phyloP scores from a whole-genome alignment of 345 rosid species.

The Capsella bursapastoris region DNA sequence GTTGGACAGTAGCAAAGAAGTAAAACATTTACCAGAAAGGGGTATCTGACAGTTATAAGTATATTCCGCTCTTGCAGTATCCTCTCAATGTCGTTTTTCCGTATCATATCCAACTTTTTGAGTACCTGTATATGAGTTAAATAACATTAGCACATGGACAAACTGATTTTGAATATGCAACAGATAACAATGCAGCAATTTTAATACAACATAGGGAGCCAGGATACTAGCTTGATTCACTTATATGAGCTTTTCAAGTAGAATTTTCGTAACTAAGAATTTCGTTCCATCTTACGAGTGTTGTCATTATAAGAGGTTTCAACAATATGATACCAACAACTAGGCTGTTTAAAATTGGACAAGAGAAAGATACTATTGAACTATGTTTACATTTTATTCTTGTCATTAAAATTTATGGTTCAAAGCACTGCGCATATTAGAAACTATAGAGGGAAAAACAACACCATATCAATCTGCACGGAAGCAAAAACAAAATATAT shows the following conservation, averaged over 20 bases:
- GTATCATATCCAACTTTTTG: slow-evolving; percentile 79
- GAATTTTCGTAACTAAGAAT: neutral
- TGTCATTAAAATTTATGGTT: slow-evolving; percentile 26
- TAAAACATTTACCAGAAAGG: slow-evolving; percentile 71
- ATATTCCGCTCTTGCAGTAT: slow-evolving; percentile 84
- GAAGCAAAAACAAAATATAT: slow-evolving; percentile 20
- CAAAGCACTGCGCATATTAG: neutral
- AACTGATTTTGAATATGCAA: neutral
- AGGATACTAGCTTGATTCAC: slow-evolving; percentile 3
- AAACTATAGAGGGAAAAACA: slow-evolving; percentile 18
- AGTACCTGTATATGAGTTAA: slow-evolving; percentile 56
- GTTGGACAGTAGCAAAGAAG: slow-evolving; percentile 23
- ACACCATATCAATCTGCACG: slow-evolving; percentile 21
- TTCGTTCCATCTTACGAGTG: neutral
- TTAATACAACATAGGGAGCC: neutral
- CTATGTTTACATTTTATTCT: slow-evolving; percentile 1
- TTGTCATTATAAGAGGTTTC: neutral
- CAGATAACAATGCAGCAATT: slow-evolving; percentile 1
- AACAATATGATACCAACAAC: slow-evolving; percentile 12
- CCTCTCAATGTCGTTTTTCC: slow-evolving; percentile 78
- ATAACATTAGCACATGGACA: slow-evolving; percentile 37
- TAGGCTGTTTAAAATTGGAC: slow-evolving; percentile 3
- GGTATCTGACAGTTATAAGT: slow-evolving; percentile 79
- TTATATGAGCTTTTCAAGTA: slow-evolving; percentile 3
- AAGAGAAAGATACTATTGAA: neutral